A percentile compares a stretch with the other conserved stretches of the same genome.
Conservation (phyloP, 2,329 filamentous ascomycete genomes). For the Celoporthe dispersa region DNA sequence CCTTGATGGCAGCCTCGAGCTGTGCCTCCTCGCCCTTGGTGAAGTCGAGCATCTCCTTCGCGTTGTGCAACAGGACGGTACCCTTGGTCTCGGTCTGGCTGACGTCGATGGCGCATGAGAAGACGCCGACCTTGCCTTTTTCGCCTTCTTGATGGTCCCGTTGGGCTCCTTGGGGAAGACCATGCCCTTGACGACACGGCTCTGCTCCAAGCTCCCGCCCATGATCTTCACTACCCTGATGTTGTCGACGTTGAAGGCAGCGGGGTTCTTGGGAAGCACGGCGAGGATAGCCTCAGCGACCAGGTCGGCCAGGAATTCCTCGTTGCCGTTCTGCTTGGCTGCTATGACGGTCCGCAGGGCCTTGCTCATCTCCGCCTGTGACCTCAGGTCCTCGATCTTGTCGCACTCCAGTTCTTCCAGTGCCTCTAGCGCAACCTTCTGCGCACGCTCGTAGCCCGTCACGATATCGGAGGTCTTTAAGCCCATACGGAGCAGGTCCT, state of each 20-base stretch:
- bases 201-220: conserved; percentile 94
- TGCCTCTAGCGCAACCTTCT: conserved; percentile 81
- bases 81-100: conserved; percentile 99
- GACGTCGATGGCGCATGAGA: conserved; percentile 92
- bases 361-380: conserved; percentile 86
- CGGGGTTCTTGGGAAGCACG: conserved; percentile 92
- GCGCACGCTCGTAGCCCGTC: conserved; percentile 92
- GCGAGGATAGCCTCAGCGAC: conserved; percentile 85
- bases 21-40: conserved; percentile 95
- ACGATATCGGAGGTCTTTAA: conserved; percentile 98
- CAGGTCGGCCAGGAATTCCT: conserved; percentile 83
- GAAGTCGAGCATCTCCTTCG: conserved; percentile 98
- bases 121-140: conserved; percentile 94
- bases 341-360: conserved; percentile 93
- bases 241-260: conserved; percentile 98
- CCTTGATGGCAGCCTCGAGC: conserved; percentile 89
- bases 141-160: conserved; percentile 86
- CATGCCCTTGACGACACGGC: conserved; percentile 95
- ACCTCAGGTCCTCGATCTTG: conserved; percentile 82
- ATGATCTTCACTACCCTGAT: conserved; percentile 99
- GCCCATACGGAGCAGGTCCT: conserved; percentile 94
- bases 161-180: conserved; percentile 97
- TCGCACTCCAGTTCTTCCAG: conserved; percentile 91
- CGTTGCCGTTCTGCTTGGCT: conserved; percentile 93
- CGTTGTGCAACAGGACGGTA: conserved; percentile 94